Percentiles rank a stretch among this genome's conserved stretches.
Evolutionary conservation across 495 filamentous ascomycete genomes (phyloP).

Genomic region (Talaromyces nanjingensis): DNA sequence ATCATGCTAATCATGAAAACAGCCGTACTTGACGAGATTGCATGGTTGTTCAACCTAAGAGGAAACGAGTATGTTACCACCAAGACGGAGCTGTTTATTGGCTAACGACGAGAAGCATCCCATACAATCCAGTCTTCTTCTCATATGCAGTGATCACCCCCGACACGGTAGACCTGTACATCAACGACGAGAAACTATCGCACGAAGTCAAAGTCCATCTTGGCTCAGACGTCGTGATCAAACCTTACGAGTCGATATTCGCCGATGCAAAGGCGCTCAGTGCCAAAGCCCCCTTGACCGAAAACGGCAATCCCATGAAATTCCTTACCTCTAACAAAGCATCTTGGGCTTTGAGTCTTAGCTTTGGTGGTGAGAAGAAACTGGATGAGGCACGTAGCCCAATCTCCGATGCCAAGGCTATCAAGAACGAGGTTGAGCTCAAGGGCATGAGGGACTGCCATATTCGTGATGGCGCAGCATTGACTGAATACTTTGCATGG

Average conservation of each 20-base stretch:
- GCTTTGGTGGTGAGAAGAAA: slow-evolving; percentile 78
- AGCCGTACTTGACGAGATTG: slow-evolving; percentile 93
- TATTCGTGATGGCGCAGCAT: slow-evolving; percentile 85
- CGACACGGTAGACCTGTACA: slow-evolving; percentile 73
- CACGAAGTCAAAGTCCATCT: slow-evolving; percentile 65
- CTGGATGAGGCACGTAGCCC: slow-evolving; percentile 86
- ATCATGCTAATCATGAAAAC: not conserved
- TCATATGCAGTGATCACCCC: slow-evolving; percentile 89
- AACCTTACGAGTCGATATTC: slow-evolving; percentile 82
- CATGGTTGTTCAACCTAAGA: slow-evolving; percentile 95
- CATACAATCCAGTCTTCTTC: slow-evolving; percentile 98
- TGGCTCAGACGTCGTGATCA: slow-evolving; percentile 61
- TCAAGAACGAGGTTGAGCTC: slow-evolving; percentile 90
- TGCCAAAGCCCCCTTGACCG: slow-evolving; percentile 17
- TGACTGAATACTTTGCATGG: slow-evolving; percentile 95
- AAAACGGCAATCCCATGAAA: slow-evolving; percentile 41
- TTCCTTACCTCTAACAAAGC: slow-evolving; percentile 83
- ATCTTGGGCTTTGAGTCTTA: slow-evolving; percentile 88
- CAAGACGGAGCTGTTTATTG: not conserved
- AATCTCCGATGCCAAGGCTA: slow-evolving; percentile 89
- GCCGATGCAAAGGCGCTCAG: slow-evolving; percentile 60
- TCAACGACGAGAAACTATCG: slow-evolving; percentile 71
- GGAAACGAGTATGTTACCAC: slow-evolving; percentile 66
- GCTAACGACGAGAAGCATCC: slow-evolving; percentile 56
- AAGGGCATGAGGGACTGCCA: slow-evolving; percentile 93